Base-by-base conservation (phyloP, 225 moss, liverwort and hornwort species). In the Ulota crispa region DNA sequence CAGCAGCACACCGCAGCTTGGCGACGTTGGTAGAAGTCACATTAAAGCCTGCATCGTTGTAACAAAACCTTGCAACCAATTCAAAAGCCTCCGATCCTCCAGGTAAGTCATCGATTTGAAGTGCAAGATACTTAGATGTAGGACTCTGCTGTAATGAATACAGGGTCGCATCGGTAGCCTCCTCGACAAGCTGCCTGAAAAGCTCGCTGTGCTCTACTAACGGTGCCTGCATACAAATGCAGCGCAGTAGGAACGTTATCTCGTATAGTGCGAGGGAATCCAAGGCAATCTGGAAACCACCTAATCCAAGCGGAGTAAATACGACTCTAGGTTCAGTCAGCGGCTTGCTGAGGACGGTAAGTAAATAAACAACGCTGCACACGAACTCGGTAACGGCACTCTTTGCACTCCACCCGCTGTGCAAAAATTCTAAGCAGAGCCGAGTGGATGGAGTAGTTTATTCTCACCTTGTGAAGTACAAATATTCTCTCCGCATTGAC, bases 1-100 rank as follows among this genome's bases (percentile, higher is more conserved):
- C 96, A 43, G 93, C 92, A 59, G 92, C 93, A 72, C 96, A 93
- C n/a, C 94, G 93, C 67, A 96, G 83, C 76, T 85, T 89, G 26
- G 93, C 93, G 23, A 96, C 96, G 30, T 96, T 94, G 10, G 93
- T 86, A 31, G 94, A 87, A 19, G 85, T 92, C 64, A 96, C 87
- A 8, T 42, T 65, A 18, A 94, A 86, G 68, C 89, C 84, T 10
- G 72, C 73, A 32, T 89, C 89, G 32, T 83, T 86, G 77, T 80
- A 88, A 66, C 94, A 94, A 81, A 94, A 96, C 86, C 89, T 94
- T 37, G 85, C 87, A 30, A 89, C 92, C 77, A 94, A 65, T 86
- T 96, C 94, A 47, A 96, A 96, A 68, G 88, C 96, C 66, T 94
- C 91, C 2, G 91, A 82, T 43, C 96, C 94, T 79, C 96, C 96